A percentile compares a stretch with the other conserved stretches of the same genome.
Conservation (phyloP, 1,284 basidiomycete genomes). For the Cerrena zonata region DNA sequence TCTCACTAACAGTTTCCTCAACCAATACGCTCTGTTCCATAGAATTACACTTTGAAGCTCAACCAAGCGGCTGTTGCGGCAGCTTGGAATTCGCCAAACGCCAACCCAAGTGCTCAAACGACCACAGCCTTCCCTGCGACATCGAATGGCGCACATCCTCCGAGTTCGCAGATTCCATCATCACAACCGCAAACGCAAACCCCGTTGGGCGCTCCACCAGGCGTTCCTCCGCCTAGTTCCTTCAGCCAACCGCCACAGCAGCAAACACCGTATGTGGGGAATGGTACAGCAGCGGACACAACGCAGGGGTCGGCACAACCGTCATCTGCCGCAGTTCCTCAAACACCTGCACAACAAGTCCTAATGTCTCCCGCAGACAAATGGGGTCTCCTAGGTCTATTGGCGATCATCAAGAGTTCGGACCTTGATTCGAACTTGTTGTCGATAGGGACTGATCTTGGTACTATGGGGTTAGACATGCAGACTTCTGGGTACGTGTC, state of each 20-base stretch:
- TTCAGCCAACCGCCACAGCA: not conserved
- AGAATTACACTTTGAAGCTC: conserved; percentile 56
- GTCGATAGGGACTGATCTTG: conserved; percentile 87
- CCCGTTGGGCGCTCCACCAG: conserved; percentile 20
- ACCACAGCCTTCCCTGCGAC: conserved; percentile 17
- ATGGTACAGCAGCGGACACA: conserved; percentile 30
- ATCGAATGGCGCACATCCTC: conserved; percentile 30
- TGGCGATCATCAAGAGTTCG: conserved; percentile 87
- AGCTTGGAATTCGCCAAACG: conserved; percentile 55
- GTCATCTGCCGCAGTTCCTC: conserved; percentile 38
- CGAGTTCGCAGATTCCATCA: conserved; percentile 19
- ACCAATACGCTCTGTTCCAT: conserved; percentile 7
- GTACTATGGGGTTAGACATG: conserved; percentile 90
- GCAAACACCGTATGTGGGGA: conserved; percentile 28
- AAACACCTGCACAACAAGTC: conserved; percentile 92
- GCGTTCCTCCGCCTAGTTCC: not conserved
- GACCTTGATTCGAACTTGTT: conserved; percentile 84
- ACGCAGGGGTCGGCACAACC: conserved; percentile 23
- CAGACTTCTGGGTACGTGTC: conserved; percentile 65
- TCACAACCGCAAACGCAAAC: conserved; percentile 23
- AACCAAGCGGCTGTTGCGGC: conserved; percentile 43
- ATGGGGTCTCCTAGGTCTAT: conserved; percentile 86
- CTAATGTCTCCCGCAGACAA: conserved; percentile 90
- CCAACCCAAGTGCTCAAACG: conserved; percentile 31
- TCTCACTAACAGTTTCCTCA: not conserved